A percentile compares a stretch with the other conserved stretches of the same genome.
These are phyloP conservation scores for Nannochloropsis salina DNA, from an alignment of 108 stramenopile genomes.

Conservation along the genomic window DNA sequence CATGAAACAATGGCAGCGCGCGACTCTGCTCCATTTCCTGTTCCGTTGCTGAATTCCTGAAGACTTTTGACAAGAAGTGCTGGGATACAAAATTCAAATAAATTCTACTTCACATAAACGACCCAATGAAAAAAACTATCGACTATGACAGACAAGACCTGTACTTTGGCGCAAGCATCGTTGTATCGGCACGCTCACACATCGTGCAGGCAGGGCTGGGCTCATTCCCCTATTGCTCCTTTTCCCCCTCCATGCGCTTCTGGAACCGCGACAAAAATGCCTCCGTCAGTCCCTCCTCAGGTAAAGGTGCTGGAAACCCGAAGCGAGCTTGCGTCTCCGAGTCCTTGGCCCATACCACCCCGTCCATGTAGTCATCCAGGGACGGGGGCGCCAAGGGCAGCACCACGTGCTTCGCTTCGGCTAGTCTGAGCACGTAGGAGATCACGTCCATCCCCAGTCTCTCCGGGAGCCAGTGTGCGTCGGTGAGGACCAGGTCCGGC, in stretches of 20 bases:
- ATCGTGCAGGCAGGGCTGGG: too few relatives aligned
- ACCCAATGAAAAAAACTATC: too few relatives aligned
- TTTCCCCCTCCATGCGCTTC: neutral
- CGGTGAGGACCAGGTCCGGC: neutral
- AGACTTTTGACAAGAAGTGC: too few relatives aligned
- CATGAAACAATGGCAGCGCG: too few relatives aligned
- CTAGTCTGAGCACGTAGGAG: neutral
- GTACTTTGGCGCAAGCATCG: too few relatives aligned
- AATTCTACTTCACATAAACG: too few relatives aligned
- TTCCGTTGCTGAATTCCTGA: too few relatives aligned
- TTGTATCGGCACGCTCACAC: too few relatives aligned
- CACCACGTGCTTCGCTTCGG: neutral
- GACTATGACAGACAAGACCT: too few relatives aligned
- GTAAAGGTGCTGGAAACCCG: neutral
- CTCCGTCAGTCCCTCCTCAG: conserved; percentile 7
- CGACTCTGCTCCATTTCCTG: too few relatives aligned
- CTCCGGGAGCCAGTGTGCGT: conserved; percentile 4
- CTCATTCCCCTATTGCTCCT: neutral
- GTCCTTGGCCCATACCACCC: conserved; percentile 3
- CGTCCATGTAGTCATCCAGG: conserved; percentile 2
- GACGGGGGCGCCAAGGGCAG: neutral
- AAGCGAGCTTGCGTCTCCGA: neutral
- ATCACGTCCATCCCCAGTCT: neutral
- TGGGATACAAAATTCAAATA: too few relatives aligned
- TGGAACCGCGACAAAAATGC: neutral